Evolutionary conservation across 2,329 filamentous ascomycete genomes (phyloP), one percentile per base, ranked within the genome.

Genomic region (Cytospora paraplurivora): DNA sequence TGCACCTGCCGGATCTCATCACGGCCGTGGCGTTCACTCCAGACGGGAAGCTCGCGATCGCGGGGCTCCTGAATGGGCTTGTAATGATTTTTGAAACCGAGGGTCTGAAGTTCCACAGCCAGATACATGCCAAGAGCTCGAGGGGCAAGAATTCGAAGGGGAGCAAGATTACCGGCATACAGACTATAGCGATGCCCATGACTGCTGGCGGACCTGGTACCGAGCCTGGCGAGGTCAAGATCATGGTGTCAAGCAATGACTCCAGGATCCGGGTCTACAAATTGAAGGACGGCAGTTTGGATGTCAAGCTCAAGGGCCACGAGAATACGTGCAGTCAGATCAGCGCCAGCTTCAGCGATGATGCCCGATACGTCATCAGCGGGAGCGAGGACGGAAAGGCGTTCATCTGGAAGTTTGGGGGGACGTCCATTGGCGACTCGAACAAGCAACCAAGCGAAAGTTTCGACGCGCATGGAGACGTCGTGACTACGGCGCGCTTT

Each of bases 151-250:
- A 97, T 72, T 90, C 93, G 5, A 97, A 96, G 74, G 94, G 94
- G 7, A 97, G 93, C 78, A 99, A 99, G 74, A 97, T 99, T 69
- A 98, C 95, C 0, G 93, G 93, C 7, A 97, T 99, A 59, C 88
- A 94, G 71, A 90, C 92, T 0, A 87, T 89, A 67, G 76, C 79
- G 17, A 80, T 86, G 56, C 86, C 87, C 5, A 80, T 2, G 78
- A 82, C 27, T 19, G 54, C 54, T 8, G 52, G 60, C 5, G 59
- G 57, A 3, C 55, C 47, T 27, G 68, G 69, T 33, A 62, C 74
- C 8, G 74, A 76, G 13, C 84, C 84, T 41, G 86, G 86, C 1
- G 89, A 93, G 59, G 83, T 92, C 57, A 96, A 96, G 71, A 80
- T 99, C 3, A 80, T 99, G 7, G 88, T 99, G 63, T 96, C 92